A percentile compares a stretch with the other conserved stretches of the same genome.
Conservation (phyloP, 106 monocot genomes). For the Alisma plantagoaquatica region DNA sequence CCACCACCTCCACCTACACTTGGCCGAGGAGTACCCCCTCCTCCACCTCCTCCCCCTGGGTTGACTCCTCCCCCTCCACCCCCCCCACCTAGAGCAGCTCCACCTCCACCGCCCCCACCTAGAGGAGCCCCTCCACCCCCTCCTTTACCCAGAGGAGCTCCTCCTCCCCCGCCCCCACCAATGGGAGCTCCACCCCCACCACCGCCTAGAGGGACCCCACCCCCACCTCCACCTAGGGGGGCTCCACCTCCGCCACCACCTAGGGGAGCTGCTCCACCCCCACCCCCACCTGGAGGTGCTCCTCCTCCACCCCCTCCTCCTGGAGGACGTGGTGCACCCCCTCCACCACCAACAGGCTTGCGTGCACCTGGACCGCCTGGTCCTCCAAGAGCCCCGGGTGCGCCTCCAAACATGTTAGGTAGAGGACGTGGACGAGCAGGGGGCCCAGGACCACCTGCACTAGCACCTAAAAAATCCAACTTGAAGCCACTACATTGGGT, state of each 20-base stretch:
- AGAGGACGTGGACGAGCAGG: conserved; percentile 29
- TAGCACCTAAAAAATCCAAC: conserved; percentile 44
- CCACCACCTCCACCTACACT: conserved; percentile 17
- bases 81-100: background rate
- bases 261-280: conserved; percentile 7
- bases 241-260: conserved; percentile 9
- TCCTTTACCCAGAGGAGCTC: conserved; percentile 10
- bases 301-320: conserved; percentile 27
- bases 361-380: conserved; percentile 14
- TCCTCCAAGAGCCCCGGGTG: conserved; percentile 30
- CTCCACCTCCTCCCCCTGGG: conserved; percentile 13
- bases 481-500: conserved; percentile 98
- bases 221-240: conserved; percentile 9
- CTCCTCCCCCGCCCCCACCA: conserved; percentile 10
- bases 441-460: conserved; percentile 10
- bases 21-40: conserved; percentile 9
- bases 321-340: conserved; percentile 11
- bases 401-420: conserved; percentile 32
- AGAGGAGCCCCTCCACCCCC: conserved; percentile 7
- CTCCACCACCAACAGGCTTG: conserved; percentile 27
- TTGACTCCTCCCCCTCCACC: conserved; percentile 22
- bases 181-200: conserved; percentile 20
- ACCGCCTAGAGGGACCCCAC: conserved; percentile 5
- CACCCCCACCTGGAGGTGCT: conserved; percentile 7
- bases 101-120: conserved; percentile 12